phyloP scores from a whole-genome alignment of 2,329 filamentous ascomycete genomes.

The Epichloe brachyelytri region DNA sequence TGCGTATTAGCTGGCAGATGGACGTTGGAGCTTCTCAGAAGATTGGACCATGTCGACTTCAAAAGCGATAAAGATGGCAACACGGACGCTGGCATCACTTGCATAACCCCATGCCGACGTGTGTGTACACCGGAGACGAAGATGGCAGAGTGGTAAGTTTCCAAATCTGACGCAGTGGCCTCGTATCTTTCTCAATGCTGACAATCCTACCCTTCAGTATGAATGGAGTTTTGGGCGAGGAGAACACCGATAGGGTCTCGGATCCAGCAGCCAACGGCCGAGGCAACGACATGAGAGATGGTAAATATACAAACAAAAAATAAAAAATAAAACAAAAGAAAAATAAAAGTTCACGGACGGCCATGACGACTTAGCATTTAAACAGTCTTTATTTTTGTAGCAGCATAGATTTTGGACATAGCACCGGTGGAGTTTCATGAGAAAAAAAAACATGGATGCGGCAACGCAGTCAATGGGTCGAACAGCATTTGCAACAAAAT shows the following conservation, averaged over 20 bases:
- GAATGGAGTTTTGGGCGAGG: constrained; percentile 50
- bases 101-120: constrained; percentile 68
- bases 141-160: constrained; percentile 66
- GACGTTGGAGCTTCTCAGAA: constrained; percentile 64
- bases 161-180: neutral
- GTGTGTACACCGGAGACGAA: constrained; percentile 90
- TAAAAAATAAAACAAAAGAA: neutral
- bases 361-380: neutral
- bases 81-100: constrained; percentile 62
- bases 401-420: constrained; percentile 2
- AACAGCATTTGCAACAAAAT: neutral
- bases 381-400: neutral
- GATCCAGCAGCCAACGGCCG: constrained; percentile 4
- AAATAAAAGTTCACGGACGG: neutral
- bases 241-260: constrained; percentile 38
- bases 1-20: constrained; percentile 49
- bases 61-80: constrained; percentile 47
- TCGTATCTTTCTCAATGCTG: constrained; percentile 2
- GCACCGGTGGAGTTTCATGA: neutral
- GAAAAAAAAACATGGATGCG: neutral
- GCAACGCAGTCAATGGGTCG: neutral
- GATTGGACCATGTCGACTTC: constrained; percentile 65
- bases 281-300: neutral
- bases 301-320: neutral
- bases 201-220: constrained; percentile 28